Base-by-base conservation (phyloP, 306 rosid species). In the Canavalia gladiata region DNA sequence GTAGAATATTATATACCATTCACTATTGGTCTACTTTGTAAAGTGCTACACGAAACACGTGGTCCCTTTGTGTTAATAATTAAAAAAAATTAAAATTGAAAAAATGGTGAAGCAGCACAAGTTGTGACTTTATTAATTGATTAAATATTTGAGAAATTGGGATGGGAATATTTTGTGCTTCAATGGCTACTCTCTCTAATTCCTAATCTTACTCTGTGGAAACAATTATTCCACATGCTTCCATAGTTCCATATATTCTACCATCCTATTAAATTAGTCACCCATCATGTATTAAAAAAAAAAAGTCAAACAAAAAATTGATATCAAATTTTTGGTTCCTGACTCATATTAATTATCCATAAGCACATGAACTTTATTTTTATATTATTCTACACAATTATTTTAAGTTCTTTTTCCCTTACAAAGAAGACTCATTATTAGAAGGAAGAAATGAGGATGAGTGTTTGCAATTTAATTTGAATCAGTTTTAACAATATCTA, bases 361-460 rank as follows among this genome's bases (percentile, higher is more conserved):
- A 79, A 74, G 78, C 82, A 74, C 69, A 68, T 68, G 62, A 74
- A 39, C 33, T 56, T 42, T 66, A 13, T 30, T 70, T 59, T 68
- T 71, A n/a, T 66, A 39, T 41, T 33, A 57, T 63, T 41, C 12
- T 65, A 39, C 71, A 18, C 8, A 65, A 65, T 65, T 64, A 63
- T 63, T 35, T 13, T 35, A 12, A 4, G 25, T 1, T 10, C 2
- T 60, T 60, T 60, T 3, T 1, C n/a, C 10, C 10, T 10, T 18
- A 18, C 25, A 18, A 18, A 18, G 25, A 0, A 18, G 25, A 18
- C 25, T 18, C 25, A 18, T 18, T 18, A 18, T 18, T 18, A 18
- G 25, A 18, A 18, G 25, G 25, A 18, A 18, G 25, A 18, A 18
- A 18, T 18, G 25, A 18, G 25, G 25, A 18, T 18, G 25, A 18